Conservation (phyloP, 192 early-diverging fungal genomes). For the Podochytrium sp. region DNA sequence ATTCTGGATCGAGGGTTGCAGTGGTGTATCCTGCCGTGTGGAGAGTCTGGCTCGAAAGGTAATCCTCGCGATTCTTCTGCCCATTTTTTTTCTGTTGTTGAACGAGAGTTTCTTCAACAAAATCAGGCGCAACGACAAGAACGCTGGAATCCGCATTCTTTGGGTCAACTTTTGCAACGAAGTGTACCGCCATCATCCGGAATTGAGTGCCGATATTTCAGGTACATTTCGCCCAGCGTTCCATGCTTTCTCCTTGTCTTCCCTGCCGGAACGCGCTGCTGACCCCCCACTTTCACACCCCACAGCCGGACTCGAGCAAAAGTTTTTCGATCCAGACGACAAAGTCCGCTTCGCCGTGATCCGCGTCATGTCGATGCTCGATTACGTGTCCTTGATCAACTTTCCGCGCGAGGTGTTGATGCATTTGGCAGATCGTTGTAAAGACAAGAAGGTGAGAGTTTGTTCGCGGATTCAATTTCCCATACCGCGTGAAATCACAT, state of each 20-base stretch:
- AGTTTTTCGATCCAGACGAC: slow-evolving; percentile 89
- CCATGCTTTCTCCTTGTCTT: background rate
- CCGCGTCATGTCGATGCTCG: slow-evolving; percentile 63
- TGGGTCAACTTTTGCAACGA: slow-evolving; percentile 71
- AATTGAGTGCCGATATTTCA: slow-evolving; percentile 71
- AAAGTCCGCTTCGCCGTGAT: slow-evolving; percentile 81
- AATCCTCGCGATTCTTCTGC: no score
- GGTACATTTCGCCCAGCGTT: slow-evolving; percentile 45
- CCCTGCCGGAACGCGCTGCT: background rate
- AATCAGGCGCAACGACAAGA: slow-evolving; percentile 80
- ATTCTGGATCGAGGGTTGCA: slow-evolving; percentile 70
- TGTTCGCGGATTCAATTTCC: background rate
- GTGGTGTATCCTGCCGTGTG: slow-evolving; percentile 78
- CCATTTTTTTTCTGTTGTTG: background rate
- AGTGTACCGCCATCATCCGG: slow-evolving; percentile 73
- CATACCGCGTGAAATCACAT: background rate
- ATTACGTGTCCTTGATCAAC: slow-evolving; percentile 60
- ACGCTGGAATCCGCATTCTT: slow-evolving; percentile 65
- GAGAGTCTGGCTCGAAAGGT: slow-evolving; percentile 84
- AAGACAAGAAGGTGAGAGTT: slow-evolving; percentile 75
- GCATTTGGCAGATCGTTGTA: slow-evolving; percentile 78
- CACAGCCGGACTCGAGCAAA: slow-evolving; percentile 63
- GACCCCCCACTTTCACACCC: slow-evolving; percentile 6
- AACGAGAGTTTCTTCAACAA: slow-evolving; percentile 48
- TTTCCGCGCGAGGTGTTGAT: slow-evolving; percentile 57